phyloP scores from a whole-genome alignment of 441 rosid genomes.

The Iberis amara region DNA sequence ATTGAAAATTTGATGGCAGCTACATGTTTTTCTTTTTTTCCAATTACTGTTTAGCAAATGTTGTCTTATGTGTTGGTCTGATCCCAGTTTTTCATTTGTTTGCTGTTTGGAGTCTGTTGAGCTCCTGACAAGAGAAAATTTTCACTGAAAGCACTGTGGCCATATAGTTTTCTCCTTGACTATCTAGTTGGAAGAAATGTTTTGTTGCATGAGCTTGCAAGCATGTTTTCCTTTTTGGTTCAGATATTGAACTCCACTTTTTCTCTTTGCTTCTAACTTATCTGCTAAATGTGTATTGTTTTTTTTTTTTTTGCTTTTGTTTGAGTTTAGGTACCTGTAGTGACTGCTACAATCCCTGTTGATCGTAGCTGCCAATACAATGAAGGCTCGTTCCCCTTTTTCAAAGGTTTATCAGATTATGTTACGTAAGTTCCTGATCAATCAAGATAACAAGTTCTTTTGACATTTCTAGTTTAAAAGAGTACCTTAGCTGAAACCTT shows the following conservation, averaged over 20 bases:
- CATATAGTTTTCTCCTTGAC: background rate
- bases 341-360: slow-evolving; percentile 79
- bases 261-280: background rate
- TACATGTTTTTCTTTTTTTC: background rate
- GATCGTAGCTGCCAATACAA: slow-evolving; percentile 69
- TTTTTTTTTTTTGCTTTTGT: slow-evolving; percentile 12
- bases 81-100: background rate
- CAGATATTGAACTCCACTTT: slow-evolving; percentile 4
- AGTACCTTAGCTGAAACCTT: slow-evolving; percentile 20
- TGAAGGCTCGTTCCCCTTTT: slow-evolving; percentile 83
- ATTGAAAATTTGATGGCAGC: slow-evolving; percentile 1
- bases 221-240: slow-evolving; percentile 20
- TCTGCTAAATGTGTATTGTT: slow-evolving; percentile 10
- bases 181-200: slow-evolving; percentile 8
- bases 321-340: slow-evolving; percentile 80
- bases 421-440: slow-evolving; percentile 46
- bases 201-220: slow-evolving; percentile 20
- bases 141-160: background rate
- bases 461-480: slow-evolving; percentile 17
- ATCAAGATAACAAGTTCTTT: slow-evolving; percentile 21
- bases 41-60: background rate
- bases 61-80: background rate
- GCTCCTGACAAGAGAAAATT: slow-evolving; percentile 11
- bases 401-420: slow-evolving; percentile 79
- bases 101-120: slow-evolving; percentile 9